phyloP scores from a whole-genome alignment of 371 early-diverging fungal species.

The Mortierella sp. region DNA sequence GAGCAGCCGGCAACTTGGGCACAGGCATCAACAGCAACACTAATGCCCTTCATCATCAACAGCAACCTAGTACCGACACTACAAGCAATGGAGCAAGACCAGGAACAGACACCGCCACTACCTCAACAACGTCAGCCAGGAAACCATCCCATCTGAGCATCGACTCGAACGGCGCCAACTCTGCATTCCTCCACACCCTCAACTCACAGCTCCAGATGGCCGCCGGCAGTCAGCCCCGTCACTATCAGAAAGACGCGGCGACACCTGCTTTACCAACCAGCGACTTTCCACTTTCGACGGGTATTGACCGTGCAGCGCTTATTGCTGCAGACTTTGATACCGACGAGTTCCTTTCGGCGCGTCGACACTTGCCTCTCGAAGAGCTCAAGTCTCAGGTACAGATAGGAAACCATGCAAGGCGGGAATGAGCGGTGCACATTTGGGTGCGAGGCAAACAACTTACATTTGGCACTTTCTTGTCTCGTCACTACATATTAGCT shows the following conservation, averaged over 20 bases:
- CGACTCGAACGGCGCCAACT: conserved; percentile 46
- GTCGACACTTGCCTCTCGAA: conserved; percentile 78
- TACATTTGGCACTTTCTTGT: background rate
- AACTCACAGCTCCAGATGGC: conserved; percentile 52
- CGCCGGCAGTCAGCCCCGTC: conserved; percentile 21
- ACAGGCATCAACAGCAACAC: conserved; percentile 8
- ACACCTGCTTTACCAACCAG: conserved; percentile 6
- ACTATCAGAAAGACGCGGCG: conserved; percentile 18
- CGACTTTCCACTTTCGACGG: conserved; percentile 52
- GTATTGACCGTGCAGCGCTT: conserved; percentile 68
- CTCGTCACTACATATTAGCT: conserved; percentile 40
- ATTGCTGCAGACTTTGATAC: conserved; percentile 67
- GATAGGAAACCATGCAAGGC: background rate
- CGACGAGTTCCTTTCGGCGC: conserved; percentile 73
- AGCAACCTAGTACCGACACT: background rate
- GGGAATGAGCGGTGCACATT: background rate
- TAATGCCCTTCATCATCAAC: conserved; percentile 1
- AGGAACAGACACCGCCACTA: background rate
- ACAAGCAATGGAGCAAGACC: conserved; percentile 1
- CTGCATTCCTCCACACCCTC: conserved; percentile 50
- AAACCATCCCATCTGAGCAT: conserved; percentile 56
- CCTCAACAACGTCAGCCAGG: conserved; percentile 19
- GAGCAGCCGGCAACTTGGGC: conserved; percentile 24
- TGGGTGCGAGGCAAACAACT: background rate
- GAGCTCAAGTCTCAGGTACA: conserved; percentile 72